Evolutionary conservation across 2,329 filamentous ascomycete genomes (phyloP).

Genomic region (Verticillium zaregamsianum): DNA sequence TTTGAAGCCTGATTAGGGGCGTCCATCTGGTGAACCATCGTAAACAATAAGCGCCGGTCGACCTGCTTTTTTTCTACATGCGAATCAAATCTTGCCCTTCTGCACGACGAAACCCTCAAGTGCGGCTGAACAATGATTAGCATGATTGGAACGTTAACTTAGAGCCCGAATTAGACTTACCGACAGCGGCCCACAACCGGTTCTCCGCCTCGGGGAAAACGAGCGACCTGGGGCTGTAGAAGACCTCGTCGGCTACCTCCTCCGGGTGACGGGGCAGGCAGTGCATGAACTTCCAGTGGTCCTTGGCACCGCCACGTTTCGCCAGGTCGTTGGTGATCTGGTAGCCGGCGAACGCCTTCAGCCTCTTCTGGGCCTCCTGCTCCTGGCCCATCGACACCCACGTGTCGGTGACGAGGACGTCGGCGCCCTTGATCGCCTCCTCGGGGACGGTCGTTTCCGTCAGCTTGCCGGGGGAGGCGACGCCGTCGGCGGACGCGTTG

Average conservation of each 20-base stretch:
- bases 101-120: constrained; percentile 93
- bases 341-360: constrained; percentile 83
- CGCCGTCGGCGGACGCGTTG: constrained; percentile 51
- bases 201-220: constrained; percentile 97
- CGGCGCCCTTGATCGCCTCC: constrained; percentile 78
- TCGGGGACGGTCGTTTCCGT: constrained; percentile 75
- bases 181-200: constrained; percentile 82
- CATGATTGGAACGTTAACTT: background rate
- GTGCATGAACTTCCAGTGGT: constrained; percentile 97
- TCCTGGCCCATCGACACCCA: constrained; percentile 99
- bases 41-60: background rate
- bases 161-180: constrained; percentile 39
- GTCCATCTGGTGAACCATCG: constrained; percentile 7
- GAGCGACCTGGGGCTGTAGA: constrained; percentile 79
- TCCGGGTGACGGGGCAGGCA: constrained; percentile 88
- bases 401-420: constrained; percentile 92
- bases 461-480: constrained; percentile 60
- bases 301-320: constrained; percentile 77
- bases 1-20: constrained; percentile 3
- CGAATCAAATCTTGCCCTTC: constrained; percentile 66
- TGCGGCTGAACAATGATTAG: constrained; percentile 46
- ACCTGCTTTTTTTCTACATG: constrained; percentile 1
- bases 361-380: constrained; percentile 69
- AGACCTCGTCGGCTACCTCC: constrained; percentile 92
- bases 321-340: constrained; percentile 88